These are phyloP conservation scores for Hygrophila difformis DNA, from an alignment of 257 asterid genomes.

Conservation along the genomic window DNA sequence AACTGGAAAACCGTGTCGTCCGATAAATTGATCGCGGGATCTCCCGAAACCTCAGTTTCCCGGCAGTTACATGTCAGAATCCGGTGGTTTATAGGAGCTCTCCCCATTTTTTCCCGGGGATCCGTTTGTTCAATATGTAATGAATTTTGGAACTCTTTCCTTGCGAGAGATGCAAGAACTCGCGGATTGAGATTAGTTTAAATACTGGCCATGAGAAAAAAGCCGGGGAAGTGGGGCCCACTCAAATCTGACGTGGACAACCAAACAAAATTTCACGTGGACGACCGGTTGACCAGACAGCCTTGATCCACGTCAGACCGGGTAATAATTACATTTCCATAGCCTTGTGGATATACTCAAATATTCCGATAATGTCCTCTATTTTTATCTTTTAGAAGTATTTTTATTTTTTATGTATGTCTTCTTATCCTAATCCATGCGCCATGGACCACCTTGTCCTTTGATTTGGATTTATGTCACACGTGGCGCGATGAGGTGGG, in stretches of 20 bases:
- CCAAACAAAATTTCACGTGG: conserved; percentile 21
- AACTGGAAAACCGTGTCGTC: conserved; percentile 74
- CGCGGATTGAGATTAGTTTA: no score
- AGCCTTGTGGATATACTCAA: conserved; percentile 55
- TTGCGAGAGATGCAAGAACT: no score
- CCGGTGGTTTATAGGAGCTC: conserved; percentile 42
- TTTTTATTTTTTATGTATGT: no score
- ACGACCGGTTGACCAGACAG: conserved; percentile 32
- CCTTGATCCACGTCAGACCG: conserved; percentile 77
- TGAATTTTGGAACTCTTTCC: no score
- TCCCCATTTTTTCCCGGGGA: conserved; percentile 29
- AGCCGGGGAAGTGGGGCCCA: conserved; percentile 22
- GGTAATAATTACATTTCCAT: conserved; percentile 24
- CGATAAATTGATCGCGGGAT: conserved; percentile 45
- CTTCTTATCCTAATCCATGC: conserved; percentile 26
- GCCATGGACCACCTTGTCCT: conserved; percentile 19
- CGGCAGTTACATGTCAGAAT: conserved; percentile 42
- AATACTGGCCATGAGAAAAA: no score
- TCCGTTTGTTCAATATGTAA: no score
- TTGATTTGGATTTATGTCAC: neutral
- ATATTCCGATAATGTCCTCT: conserved; percentile 31
- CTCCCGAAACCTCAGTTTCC: conserved; percentile 42
- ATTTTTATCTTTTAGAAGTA: no score
- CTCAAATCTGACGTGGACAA: conserved; percentile 19
- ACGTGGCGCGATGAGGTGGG: conserved; percentile 45